phyloP scores from a whole-genome alignment of 2,329 filamentous ascomycete genomes.

The Rhexocercosporidium sp. region DNA sequence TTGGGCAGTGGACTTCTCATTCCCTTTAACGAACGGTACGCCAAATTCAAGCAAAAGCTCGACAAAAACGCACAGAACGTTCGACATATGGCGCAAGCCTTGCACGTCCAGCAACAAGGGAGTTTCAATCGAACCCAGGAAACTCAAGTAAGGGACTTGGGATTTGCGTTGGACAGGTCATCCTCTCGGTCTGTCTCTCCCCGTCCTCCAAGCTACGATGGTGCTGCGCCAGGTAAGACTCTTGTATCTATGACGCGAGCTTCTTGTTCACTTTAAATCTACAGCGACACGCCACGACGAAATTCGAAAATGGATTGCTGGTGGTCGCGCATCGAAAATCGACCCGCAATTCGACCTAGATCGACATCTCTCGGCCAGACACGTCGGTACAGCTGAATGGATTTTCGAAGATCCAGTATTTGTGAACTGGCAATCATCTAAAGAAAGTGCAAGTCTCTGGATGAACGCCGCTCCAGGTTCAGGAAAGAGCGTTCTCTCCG shows the following conservation, averaged over 20 bases:
- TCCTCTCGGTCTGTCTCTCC: background rate
- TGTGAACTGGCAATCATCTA: slow-evolving; percentile 7
- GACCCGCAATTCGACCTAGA: slow-evolving; percentile 17
- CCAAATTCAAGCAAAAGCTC: slow-evolving; percentile 19
- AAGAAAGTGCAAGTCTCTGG: slow-evolving; percentile 15
- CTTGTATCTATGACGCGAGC: background rate
- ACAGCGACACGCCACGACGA: slow-evolving; percentile 5
- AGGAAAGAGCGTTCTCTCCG: slow-evolving; percentile 21
- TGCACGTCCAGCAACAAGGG: slow-evolving; percentile 12
- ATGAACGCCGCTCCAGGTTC: slow-evolving; percentile 20
- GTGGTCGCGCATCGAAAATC: slow-evolving; percentile 11
- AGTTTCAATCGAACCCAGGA: slow-evolving; percentile 11
- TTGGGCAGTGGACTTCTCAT: slow-evolving; percentile 11
- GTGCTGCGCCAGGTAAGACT: slow-evolving; percentile 1
- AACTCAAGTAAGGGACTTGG: slow-evolving; percentile 6
- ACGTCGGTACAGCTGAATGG: slow-evolving; percentile 16
- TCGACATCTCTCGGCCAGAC: slow-evolving; percentile 15
- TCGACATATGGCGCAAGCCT: slow-evolving; percentile 18
- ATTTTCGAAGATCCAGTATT: slow-evolving; percentile 17
- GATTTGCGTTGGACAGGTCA: background rate
- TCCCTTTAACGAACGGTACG: slow-evolving; percentile 17
- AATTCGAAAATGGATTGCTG: slow-evolving; percentile 16
- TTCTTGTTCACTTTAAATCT: background rate
- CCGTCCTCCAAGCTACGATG: slow-evolving; percentile 8
- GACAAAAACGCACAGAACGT: slow-evolving; percentile 21